Evolutionary conservation across 345 rosid genomes (phyloP).

Genomic region (Kandelia obovata): DNA sequence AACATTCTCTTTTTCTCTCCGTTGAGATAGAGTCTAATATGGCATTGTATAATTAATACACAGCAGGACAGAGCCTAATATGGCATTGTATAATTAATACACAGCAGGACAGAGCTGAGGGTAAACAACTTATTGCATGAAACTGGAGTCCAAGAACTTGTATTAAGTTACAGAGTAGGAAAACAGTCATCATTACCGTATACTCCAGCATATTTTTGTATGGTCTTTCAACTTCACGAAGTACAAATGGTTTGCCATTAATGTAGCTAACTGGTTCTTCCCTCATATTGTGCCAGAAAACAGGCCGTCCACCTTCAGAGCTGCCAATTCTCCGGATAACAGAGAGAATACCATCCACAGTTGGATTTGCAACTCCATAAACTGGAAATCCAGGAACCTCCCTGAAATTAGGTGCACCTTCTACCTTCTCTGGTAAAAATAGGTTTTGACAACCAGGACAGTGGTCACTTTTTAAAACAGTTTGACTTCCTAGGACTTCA

Average conservation of each 20-base stretch:
- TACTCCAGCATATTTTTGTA: conserved; percentile 94
- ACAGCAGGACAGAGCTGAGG: not conserved
- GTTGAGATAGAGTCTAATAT: not conserved
- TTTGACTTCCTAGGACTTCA: conserved; percentile 93
- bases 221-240: conserved; percentile 96
- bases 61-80: not conserved
- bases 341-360: conserved; percentile 81
- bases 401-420: conserved; percentile 98
- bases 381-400: conserved; percentile 97
- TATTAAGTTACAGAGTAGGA: not conserved
- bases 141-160: conserved; percentile 8
- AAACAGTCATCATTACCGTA: conserved; percentile 49
- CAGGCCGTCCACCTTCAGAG: conserved; percentile 67
- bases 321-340: conserved; percentile 84
- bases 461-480: conserved; percentile 96
- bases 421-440: conserved; percentile 82
- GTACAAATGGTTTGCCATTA: conserved; percentile 94
- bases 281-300: conserved; percentile 98
- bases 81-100: not conserved
- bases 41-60: not conserved
- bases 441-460: conserved; percentile 89
- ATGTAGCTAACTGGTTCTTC: conserved; percentile 98
- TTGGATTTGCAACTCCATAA: conserved; percentile 99
- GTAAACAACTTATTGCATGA: not conserved
- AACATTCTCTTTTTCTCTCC: not conserved